A percentile compares a stretch with the other conserved stretches of the same genome.
Conservation (phyloP, 495 filamentous ascomycete species). For the Tuber magnatum region DNA sequence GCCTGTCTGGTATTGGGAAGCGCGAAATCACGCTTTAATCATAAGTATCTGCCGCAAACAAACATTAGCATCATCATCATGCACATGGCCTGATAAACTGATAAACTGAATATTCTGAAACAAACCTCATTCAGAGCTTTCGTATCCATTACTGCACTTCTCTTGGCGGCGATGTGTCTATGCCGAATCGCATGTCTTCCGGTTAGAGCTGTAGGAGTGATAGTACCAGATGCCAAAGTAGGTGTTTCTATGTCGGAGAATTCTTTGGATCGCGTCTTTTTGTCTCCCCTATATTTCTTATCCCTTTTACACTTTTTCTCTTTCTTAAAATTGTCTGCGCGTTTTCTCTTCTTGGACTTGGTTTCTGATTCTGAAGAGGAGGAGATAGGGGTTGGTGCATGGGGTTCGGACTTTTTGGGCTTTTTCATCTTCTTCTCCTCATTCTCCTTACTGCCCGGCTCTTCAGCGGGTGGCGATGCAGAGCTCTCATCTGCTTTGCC, state of each 20-base stretch:
- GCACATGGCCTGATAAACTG: not conserved
- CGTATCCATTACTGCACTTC: slow-evolving; percentile 38
- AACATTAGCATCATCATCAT: slow-evolving; percentile 12
- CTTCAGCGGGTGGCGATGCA: slow-evolving; percentile 10
- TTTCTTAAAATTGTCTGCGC: slow-evolving; percentile 6
- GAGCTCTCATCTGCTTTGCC: not conserved
- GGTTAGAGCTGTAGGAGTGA: slow-evolving; percentile 24
- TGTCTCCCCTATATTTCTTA: slow-evolving; percentile 23
- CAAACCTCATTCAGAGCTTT: slow-evolving; percentile 41
- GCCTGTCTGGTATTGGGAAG: not conserved
- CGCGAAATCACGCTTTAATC: slow-evolving; percentile 31
- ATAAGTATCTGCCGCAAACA: slow-evolving; percentile 35
- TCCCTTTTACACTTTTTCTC: slow-evolving; percentile 32
- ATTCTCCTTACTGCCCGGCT: slow-evolving; percentile 10
- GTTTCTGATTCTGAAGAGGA: slow-evolving; percentile 13
- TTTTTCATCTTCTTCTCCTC: slow-evolving; percentile 26
- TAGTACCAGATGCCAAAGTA: slow-evolving; percentile 19
- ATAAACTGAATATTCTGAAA: not conserved
- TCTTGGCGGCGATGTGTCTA: slow-evolving; percentile 40
- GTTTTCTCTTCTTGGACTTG: slow-evolving; percentile 24
- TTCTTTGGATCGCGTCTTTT: slow-evolving; percentile 23
- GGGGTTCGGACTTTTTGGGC: slow-evolving; percentile 20
- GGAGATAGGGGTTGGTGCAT: slow-evolving; percentile 5
- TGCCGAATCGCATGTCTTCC: slow-evolving; percentile 37
- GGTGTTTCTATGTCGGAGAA: slow-evolving; percentile 19